Conservation (phyloP, 2,329 filamentous ascomycete species). For the Phyllosticta citrichinensis region DNA sequence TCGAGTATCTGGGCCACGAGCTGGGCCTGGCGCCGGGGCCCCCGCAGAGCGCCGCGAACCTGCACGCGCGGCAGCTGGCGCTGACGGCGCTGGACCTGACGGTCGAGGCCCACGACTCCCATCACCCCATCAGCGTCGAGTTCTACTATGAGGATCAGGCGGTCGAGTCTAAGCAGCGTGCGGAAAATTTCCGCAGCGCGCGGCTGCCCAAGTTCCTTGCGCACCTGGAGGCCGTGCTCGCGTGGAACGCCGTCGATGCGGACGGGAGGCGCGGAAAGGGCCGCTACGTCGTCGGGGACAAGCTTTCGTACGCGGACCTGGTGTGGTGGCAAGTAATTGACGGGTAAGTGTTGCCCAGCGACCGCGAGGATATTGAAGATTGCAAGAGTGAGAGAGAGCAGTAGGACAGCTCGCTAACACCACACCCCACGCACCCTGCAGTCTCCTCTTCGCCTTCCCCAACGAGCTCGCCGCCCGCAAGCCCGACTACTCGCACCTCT, state of each 20-base stretch:
- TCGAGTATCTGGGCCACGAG: constrained; percentile 56
- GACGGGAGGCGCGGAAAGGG: constrained; percentile 36
- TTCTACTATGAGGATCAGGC: constrained; percentile 70
- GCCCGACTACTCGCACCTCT: constrained; percentile 50
- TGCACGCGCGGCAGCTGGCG: constrained; percentile 51
- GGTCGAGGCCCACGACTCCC: constrained; percentile 64
- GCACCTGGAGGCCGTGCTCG: constrained; percentile 59
- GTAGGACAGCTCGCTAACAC: too few species aligned
- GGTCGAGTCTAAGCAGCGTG: constrained; percentile 49
- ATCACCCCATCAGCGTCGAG: constrained; percentile 55
- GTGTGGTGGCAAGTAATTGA: constrained; percentile 59
- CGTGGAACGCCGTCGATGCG: constrained; percentile 40
- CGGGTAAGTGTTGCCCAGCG: constrained; percentile 18
- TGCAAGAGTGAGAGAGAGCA: too few species aligned
- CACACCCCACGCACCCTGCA: constrained; percentile 34
- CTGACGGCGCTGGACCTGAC: constrained; percentile 63
- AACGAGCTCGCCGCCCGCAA: constrained; percentile 51
- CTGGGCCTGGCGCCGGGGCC: constrained; percentile 19
- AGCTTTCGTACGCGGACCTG: constrained; percentile 61
- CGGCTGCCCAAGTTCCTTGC: constrained; percentile 62
- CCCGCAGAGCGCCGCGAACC: constrained; percentile 38
- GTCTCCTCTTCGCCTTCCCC: constrained; percentile 57
- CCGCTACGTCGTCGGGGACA: constrained; percentile 55
- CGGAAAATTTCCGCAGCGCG: constrained; percentile 47
- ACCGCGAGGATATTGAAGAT: too few species aligned